A percentile compares a stretch with the other conserved stretches of the same genome.
phyloP scores from a whole-genome alignment of 768 basidiomycete species.

The Rickenella mellea region DNA sequence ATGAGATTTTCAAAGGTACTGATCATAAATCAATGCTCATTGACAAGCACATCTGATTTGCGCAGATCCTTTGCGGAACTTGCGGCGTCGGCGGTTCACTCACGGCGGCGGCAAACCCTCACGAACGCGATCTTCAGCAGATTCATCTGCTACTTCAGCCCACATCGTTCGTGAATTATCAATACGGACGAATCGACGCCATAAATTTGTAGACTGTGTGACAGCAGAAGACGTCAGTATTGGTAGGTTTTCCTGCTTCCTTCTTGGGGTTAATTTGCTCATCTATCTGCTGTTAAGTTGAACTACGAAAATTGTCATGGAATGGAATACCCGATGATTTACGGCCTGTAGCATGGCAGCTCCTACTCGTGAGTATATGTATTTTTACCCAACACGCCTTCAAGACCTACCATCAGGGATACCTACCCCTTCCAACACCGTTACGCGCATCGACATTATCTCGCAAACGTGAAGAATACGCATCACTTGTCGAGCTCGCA shows the following conservation, averaged over 20 bases:
- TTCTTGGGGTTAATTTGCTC: not conserved
- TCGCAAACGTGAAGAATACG: constrained; percentile 88
- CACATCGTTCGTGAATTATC: constrained; percentile 67
- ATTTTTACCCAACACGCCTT: not conserved
- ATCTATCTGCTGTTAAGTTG: constrained; percentile 32
- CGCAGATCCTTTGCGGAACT: constrained; percentile 51
- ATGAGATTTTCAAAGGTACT: constrained; percentile 72
- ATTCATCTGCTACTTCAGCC: constrained; percentile 35
- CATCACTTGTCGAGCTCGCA: constrained; percentile 78
- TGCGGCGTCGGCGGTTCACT: constrained; percentile 28
- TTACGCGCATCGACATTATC: constrained; percentile 68
- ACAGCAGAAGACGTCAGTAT: constrained; percentile 74
- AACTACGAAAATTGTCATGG: constrained; percentile 90
- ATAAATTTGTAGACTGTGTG: constrained; percentile 78
- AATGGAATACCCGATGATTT: constrained; percentile 84
- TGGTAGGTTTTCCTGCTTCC: constrained; percentile 35
- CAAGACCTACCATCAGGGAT: constrained; percentile 49
- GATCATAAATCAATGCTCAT: constrained; percentile 8
- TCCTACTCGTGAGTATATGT: constrained; percentile 83
- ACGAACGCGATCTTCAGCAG: constrained; percentile 13
- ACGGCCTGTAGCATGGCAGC: constrained; percentile 88
- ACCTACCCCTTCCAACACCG: constrained; percentile 77
- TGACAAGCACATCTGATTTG: constrained; percentile 19
- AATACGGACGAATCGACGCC: constrained; percentile 65
- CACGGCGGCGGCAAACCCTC: constrained; percentile 13